A percentile compares a stretch with the other conserved stretches of the same genome.
Conservation (phyloP, 352 stramenopile genomes). For the Pythium rishiriense region DNA sequence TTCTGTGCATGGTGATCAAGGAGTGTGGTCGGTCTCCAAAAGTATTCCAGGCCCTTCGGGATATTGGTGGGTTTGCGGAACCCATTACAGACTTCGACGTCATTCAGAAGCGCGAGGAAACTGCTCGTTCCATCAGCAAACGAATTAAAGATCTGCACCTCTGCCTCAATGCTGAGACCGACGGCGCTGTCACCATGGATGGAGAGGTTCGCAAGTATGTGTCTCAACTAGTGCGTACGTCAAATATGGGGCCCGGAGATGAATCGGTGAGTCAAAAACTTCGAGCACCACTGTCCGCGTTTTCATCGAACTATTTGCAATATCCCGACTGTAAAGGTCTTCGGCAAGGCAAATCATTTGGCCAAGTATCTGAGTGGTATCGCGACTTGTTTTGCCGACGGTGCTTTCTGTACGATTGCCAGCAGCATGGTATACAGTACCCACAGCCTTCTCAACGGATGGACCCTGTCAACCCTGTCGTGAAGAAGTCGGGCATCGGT, state of each 20-base stretch:
- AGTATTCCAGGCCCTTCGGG: slow-evolving; percentile 53
- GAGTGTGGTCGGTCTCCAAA: slow-evolving; percentile 43
- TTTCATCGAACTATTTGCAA: slow-evolving; percentile 54
- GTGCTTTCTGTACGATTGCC: slow-evolving; percentile 92
- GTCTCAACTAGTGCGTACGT: slow-evolving; percentile 2
- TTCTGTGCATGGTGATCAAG: slow-evolving; percentile 53
- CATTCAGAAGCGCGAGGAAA: slow-evolving; percentile 43
- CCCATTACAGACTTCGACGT: slow-evolving; percentile 47
- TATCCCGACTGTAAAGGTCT: slow-evolving; percentile 36
- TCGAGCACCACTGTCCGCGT: slow-evolving; percentile 40
- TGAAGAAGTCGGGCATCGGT: slow-evolving; percentile 30
- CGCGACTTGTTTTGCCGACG: slow-evolving; percentile 87
- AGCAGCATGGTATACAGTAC: slow-evolving; percentile 83
- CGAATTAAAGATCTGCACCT: slow-evolving; percentile 26
- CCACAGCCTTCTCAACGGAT: slow-evolving; percentile 43
- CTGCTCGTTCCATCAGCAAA: slow-evolving; percentile 20
- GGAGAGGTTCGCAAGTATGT: slow-evolving; percentile 3
- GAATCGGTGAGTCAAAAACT: background rate
- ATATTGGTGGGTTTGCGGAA: slow-evolving; percentile 32
- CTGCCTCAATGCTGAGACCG: background rate
- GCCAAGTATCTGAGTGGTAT: slow-evolving; percentile 73
- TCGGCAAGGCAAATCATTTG: slow-evolving; percentile 44
- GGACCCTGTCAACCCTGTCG: slow-evolving; percentile 63
- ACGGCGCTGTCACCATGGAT: background rate
- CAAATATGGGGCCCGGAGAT: background rate